These are phyloP conservation scores for Hanseniaspora uvarum DNA, from an alignment of 1,139 yeast species.

Conservation along the genomic window DNA sequence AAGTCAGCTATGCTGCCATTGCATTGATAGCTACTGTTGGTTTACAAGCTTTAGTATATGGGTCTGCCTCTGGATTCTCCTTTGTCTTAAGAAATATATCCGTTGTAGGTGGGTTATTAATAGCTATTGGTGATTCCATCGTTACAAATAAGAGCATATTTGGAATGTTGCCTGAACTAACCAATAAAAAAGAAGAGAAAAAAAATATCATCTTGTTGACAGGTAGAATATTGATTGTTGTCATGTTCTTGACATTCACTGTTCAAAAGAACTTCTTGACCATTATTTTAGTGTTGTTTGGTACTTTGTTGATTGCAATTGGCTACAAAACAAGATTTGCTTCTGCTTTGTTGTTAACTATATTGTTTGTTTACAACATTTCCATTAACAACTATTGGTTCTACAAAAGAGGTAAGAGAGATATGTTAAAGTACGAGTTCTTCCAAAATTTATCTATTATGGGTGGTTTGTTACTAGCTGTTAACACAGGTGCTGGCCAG, in stretches of 20 bases:
- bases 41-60: constrained; percentile 81
- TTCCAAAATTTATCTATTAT: constrained; percentile 91
- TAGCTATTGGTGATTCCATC: constrained; percentile 83
- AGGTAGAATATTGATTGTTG: constrained; percentile 77
- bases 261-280: constrained; percentile 65
- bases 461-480: constrained; percentile 84
- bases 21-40: constrained; percentile 64
- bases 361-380: constrained; percentile 67
- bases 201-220: constrained; percentile 79
- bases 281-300: constrained; percentile 56
- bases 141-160: constrained; percentile 67
- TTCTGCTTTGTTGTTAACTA: constrained; percentile 65
- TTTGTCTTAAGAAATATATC: constrained; percentile 80
- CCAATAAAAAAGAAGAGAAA: constrained; percentile 63
- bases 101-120: constrained; percentile 82
- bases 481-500: constrained; percentile 94
- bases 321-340: constrained; percentile 91
- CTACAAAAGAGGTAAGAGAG: constrained; percentile 60
- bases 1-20: constrained; percentile 58
- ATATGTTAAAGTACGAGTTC: constrained; percentile 82
- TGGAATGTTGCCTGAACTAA: constrained; percentile 81
- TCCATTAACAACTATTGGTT: constrained; percentile 86
- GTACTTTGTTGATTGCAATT: constrained; percentile 70
- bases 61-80: constrained; percentile 69
- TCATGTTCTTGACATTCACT: constrained; percentile 78